Base-by-base conservation (phyloP, 2,329 filamentous ascomycete species). In the Fusarium sp. region DNA sequence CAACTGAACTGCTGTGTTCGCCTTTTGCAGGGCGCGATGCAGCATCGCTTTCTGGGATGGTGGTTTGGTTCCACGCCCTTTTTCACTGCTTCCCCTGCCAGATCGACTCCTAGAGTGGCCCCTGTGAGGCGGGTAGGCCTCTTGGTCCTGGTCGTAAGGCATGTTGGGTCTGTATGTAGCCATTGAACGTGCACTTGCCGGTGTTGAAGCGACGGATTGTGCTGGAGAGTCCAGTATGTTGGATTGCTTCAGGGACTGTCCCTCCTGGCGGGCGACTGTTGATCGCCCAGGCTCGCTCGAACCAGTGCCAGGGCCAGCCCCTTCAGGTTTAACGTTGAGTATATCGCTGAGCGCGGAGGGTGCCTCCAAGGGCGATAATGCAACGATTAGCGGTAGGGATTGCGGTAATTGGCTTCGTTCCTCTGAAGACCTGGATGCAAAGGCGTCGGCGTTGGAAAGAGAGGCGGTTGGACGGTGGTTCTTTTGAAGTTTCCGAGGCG, bases 31-130 rank as follows among this genome's bases (percentile, higher is more conserved):
- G 1, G 96, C 96, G 72, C 92, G 92, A n/a, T 95, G 97, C 35
- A 99, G 85, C 94, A 98, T 98, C 13, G 90, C 92, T 82, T 97
- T 98, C 77, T 98, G 91, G 2, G 91, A 93, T 15, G 88, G 87
- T n/a, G 80, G 80, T 64, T 84, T 84, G n/a, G 61, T 39, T 17
- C 63, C 58, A 11, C 75, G 74, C 41, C 55, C 55, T 53, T 71
- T 79, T 33, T 80, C 78, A 33, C 60, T 65, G 54, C 77, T 80
- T 14, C 76, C 72, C 35, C 75, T 80, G 10, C 74, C 75, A 46
- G 72, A 77, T 25, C 76, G 75, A 39, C 69, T 76, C 40, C 75
- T 72, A 4, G 76, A 75, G 58, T 78, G 78, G 17, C 76, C 74
- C 11, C 73, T 58, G 35, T 47, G 74, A 46, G 71, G 64, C 47